Evolutionary conservation across 768 basidiomycete species (phyloP), one percentile per base, ranked within the genome.

Genomic region (Crassisporium funariophilum): DNA sequence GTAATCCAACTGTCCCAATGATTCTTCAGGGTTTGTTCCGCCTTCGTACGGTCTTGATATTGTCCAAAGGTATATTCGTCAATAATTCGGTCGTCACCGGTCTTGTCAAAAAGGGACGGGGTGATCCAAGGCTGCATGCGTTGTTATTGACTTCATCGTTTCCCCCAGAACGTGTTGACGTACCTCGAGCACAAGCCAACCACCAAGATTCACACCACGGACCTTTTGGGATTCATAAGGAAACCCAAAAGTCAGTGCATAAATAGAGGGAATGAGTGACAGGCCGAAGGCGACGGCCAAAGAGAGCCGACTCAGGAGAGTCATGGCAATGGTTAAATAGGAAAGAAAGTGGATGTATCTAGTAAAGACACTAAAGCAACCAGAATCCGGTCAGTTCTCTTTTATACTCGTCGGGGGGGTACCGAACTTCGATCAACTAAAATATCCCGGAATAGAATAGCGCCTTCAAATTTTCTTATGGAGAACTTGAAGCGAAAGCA

Each of bases 1-100:
- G 85, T 89, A 54, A 98, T 91, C 81, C 82, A 94, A 1, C 83
- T 84, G 52, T 88, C 65, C 89, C 90, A 92, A 61, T 36, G 17
- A 16, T n/a, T 29, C 17, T 11, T 34, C 16, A 7, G 41, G 37
- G 21, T 34, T 16, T 4, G 17, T 33, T 27, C 15, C 5, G 38
- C 40, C 15, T 24, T 13, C 5, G 35, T 22, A 20, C 35, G 46
- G 27, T 36, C 20, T 35, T 44, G 47, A 35, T 49, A 51, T n/a
- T 24, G 27, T 19, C 52, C 25, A 20, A 47, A 54, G 21, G 49
- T 50, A 21, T 47, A 54, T 42, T 54, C 53, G 22, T 54, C 53
- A n/a, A 44, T 37, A 33, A 50, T 21, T 5, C 49, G 49, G 16
- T 19, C 25, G 22, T 54, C 49, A 20, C 41, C 41, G 4, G 53